Evolutionary conservation across 2,329 filamentous ascomycete species (phyloP).

Genomic region (Scedosporium minutisporum): DNA sequence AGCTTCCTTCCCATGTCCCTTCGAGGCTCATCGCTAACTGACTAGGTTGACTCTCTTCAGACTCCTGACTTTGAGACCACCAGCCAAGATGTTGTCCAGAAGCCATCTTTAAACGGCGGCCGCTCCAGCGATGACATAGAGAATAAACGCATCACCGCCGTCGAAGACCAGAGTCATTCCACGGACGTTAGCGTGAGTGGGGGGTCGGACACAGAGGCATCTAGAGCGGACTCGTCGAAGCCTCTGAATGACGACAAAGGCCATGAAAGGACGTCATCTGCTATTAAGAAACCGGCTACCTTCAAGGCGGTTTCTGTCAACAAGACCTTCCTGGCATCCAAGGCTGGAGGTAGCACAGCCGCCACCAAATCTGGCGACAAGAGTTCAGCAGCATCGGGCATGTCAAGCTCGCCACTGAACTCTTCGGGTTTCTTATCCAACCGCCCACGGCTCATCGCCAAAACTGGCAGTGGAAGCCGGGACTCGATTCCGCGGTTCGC

Average conservation of each 20-base stretch:
- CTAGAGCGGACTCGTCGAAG: constrained; percentile 46
- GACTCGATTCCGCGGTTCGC: constrained; percentile 37
- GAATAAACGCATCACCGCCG: constrained; percentile 43
- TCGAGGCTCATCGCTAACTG: not conserved
- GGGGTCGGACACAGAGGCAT: constrained; percentile 68
- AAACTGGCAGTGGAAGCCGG: constrained; percentile 51
- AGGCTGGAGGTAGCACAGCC: constrained; percentile 37
- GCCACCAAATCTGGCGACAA: constrained; percentile 43
- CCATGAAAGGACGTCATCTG: constrained; percentile 47
- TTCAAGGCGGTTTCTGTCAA: constrained; percentile 85
- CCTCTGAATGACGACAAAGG: constrained; percentile 47
- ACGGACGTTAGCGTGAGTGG: constrained; percentile 61
- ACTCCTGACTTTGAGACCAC: constrained; percentile 13
- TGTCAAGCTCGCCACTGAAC: constrained; percentile 22
- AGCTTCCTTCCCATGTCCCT: not conserved
- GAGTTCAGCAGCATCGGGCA: constrained; percentile 33
- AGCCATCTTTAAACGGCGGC: constrained; percentile 39
- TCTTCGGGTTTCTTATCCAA: constrained; percentile 37
- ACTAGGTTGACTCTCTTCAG: not conserved
- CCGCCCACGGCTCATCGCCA: constrained; percentile 66
- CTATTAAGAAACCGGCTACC: constrained; percentile 63
- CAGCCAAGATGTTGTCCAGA: constrained; percentile 36
- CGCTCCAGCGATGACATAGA: constrained; percentile 39
- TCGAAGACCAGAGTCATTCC: constrained; percentile 51
- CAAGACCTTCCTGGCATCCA: constrained; percentile 72